Evolutionary conservation across 805 yeast species (phyloP).

Genomic region (Diddensiella caesifluorescens): DNA sequence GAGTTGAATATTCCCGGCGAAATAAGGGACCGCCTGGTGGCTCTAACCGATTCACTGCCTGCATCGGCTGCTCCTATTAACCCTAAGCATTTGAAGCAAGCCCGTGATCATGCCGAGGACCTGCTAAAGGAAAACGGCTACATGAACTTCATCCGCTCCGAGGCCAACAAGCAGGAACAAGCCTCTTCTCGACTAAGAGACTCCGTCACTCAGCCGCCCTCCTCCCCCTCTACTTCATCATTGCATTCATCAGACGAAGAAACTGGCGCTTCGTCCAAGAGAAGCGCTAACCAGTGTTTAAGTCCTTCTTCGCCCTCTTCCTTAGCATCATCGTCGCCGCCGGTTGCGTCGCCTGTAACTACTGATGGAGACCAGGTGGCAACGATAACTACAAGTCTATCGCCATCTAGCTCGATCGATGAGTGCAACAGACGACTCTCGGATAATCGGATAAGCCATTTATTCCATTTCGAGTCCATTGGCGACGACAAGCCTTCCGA

Average conservation of each 20-base stretch:
- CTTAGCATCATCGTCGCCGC: too few species aligned
- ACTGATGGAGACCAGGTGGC: too few species aligned
- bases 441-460: background rate
- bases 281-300: too few species aligned
- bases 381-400: too few species aligned
- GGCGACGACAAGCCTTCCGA: background rate
- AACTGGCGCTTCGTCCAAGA: too few species aligned
- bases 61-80: constrained; percentile 17
- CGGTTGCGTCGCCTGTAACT: too few species aligned
- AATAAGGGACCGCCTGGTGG: constrained; percentile 24
- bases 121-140: constrained; percentile 29
- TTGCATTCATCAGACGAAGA: too few species aligned
- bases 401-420: too few species aligned
- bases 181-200: too few species aligned
- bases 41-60: constrained; percentile 5
- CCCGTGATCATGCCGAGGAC: constrained; percentile 23
- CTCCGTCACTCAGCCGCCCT: too few species aligned
- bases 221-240: too few species aligned
- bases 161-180: constrained; percentile 9
- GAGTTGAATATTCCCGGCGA: constrained; percentile 30
- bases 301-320: too few species aligned
- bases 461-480: constrained; percentile 1
- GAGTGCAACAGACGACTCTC: background rate
- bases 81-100: constrained; percentile 20
- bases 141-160: constrained; percentile 24